These are phyloP conservation scores for Neobulgaria alba DNA, from an alignment of 2,329 filamentous ascomycete species.

Conservation along the genomic window DNA sequence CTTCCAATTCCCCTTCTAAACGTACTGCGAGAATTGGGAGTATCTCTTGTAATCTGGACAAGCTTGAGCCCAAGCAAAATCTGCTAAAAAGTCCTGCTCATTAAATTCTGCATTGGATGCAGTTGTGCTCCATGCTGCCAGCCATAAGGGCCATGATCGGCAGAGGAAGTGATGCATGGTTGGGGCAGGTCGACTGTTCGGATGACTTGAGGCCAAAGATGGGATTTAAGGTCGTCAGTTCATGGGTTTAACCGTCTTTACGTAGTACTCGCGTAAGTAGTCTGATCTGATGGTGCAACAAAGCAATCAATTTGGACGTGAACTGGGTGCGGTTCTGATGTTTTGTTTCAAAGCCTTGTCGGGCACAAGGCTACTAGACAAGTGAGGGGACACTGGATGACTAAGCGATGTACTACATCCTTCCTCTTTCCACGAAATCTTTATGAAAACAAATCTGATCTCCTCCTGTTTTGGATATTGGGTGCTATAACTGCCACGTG, in stretches of 20 bases:
- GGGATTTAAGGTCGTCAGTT: not conserved
- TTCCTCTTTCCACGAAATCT: too few species aligned
- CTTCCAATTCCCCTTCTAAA: not conserved
- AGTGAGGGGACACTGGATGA: not conserved
- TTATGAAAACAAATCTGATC: too few species aligned
- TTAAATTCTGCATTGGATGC: slow-evolving; percentile 2
- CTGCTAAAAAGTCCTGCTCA: not conserved
- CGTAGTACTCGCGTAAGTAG: not conserved
- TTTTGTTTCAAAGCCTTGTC: not conserved
- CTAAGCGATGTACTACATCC: too few species aligned
- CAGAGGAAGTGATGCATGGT: not conserved
- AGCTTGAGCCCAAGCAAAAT: slow-evolving; percentile 16
- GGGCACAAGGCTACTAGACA: not conserved
- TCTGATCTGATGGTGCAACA: not conserved
- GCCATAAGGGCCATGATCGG: not conserved
- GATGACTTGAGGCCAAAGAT: not conserved
- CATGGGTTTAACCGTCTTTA: not conserved
- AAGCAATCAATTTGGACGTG: not conserved
- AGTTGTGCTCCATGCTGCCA: not conserved
- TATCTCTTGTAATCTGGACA: slow-evolving; percentile 31
- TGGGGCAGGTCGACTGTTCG: not conserved
- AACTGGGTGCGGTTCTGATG: not conserved
- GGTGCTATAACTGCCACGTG: too few species aligned
- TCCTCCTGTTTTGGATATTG: too few species aligned
- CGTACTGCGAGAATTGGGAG: slow-evolving; percentile 24